These are phyloP conservation scores for Cenchrus fungigraminus DNA, from an alignment of 176 grass and related monocot species.

Conservation along the genomic window DNA sequence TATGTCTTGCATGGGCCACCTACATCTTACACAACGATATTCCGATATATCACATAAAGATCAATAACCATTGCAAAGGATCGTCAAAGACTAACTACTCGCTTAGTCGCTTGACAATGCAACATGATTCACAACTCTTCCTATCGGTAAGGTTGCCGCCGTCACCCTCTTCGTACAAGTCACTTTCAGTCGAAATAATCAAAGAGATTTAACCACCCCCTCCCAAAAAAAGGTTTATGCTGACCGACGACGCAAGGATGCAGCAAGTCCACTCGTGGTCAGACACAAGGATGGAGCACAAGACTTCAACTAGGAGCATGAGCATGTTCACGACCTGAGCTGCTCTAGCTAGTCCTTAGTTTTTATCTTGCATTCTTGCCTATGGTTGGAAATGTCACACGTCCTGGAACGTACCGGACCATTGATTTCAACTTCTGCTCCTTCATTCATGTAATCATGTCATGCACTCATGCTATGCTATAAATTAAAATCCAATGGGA, in stretches of 20 bases:
- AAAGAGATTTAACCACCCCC: no score
- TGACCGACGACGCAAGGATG: background rate
- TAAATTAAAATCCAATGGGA: background rate
- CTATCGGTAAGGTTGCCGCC: no score
- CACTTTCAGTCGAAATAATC: no score
- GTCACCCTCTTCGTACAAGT: no score
- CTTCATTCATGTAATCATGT: background rate
- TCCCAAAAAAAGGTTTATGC: background rate
- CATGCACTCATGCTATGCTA: background rate
- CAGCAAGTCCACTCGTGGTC: background rate
- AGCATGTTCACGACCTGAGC: slow-evolving; percentile 6
- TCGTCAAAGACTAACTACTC: no score
- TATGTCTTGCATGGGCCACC: no score
- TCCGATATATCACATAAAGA: no score
- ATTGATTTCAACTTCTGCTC: background rate
- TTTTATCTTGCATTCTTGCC: background rate
- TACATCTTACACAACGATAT: no score
- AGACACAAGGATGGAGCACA: slow-evolving; percentile 31
- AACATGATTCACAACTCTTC: no score
- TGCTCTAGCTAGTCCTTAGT: background rate
- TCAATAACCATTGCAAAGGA: no score
- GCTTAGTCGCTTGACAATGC: no score
- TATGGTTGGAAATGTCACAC: background rate
- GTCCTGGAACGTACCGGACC: background rate
- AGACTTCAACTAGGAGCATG: slow-evolving; percentile 18